Evolutionary conservation across 805 yeast species (phyloP).

Genomic region (Ogataea nitratoaversa): DNA sequence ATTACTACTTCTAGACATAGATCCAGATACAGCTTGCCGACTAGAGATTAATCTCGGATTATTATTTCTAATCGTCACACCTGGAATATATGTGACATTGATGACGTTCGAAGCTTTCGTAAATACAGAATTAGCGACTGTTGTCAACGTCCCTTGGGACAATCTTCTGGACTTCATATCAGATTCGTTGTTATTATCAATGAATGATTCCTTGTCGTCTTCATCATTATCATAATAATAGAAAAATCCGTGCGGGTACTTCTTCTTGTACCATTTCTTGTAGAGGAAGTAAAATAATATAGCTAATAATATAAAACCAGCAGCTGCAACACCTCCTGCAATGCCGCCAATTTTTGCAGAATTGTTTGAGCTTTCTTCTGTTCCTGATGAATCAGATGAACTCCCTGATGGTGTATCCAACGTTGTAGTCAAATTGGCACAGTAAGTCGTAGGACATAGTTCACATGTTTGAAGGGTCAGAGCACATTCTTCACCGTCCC

Average conservation of each 20-base stretch:
- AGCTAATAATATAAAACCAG: constrained; percentile 37
- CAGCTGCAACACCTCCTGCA: constrained; percentile 72
- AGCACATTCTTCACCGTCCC: constrained; percentile 47
- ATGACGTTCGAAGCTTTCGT: constrained; percentile 83
- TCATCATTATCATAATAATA: constrained; percentile 26
- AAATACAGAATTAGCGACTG: constrained; percentile 57
- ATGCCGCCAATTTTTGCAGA: constrained; percentile 48
- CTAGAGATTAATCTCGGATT: constrained; percentile 12
- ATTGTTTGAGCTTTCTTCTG: constrained; percentile 1
- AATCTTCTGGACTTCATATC: constrained; percentile 20
- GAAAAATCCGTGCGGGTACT: constrained; percentile 29
- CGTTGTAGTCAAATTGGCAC: constrained; percentile 32
- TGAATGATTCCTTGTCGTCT: not conserved
- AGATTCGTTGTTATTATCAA: constrained; percentile 11
- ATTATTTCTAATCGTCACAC: constrained; percentile 67
- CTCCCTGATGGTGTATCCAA: constrained; percentile 7
- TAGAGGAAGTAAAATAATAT: constrained; percentile 37
- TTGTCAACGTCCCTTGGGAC: constrained; percentile 28
- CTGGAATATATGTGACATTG: constrained; percentile 92
- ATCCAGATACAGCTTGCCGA: constrained; percentile 11
- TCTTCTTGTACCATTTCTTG: constrained; percentile 38
- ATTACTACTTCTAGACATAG: constrained; percentile 15
- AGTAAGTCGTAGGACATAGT: constrained; percentile 52
- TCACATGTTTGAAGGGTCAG: constrained; percentile 53
- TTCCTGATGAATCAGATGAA: constrained; percentile 1